phyloP scores from a whole-genome alignment of 805 yeast genomes.

The Debaryomyces maramus region DNA sequence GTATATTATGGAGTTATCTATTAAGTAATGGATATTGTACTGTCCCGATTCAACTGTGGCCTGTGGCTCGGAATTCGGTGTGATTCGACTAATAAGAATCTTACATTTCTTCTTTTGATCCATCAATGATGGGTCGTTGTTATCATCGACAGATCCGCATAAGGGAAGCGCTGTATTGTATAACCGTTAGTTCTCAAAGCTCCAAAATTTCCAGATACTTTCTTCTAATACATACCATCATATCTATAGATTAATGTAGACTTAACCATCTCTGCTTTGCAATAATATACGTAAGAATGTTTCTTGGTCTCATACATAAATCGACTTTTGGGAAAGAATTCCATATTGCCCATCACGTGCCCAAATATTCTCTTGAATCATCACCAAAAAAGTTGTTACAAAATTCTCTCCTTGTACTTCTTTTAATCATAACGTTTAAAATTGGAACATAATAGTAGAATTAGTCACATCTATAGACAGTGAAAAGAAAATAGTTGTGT shows the following conservation, averaged over 20 bases:
- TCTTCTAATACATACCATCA: constrained; percentile 47
- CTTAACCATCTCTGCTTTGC: constrained; percentile 49
- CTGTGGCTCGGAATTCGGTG: constrained; percentile 75
- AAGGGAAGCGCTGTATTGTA: constrained; percentile 72
- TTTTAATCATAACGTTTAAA: too few species aligned
- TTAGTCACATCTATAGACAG: too few species aligned
- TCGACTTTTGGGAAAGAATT: too few species aligned
- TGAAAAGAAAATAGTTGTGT: too few species aligned
- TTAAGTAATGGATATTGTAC: constrained; percentile 73
- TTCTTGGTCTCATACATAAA: too few species aligned
- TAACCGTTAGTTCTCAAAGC: neutral
- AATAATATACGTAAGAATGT: too few species aligned
- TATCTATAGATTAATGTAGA: constrained; percentile 66
- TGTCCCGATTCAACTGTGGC: constrained; percentile 81
- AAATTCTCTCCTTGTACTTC: neutral
- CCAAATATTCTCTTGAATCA: neutral
- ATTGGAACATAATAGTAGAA: too few species aligned
- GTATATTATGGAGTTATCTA: constrained; percentile 65
- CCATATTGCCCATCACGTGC: constrained; percentile 1
- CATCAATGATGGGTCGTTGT: constrained; percentile 53
- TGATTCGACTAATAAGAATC: constrained; percentile 69
- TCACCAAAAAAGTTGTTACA: neutral
- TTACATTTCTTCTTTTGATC: constrained; percentile 88
- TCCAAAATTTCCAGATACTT: neutral
- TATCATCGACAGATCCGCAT: constrained; percentile 86